Conservation (phyloP, 768 basidiomycete genomes). For the Hortiboletus flavorubellus region DNA sequence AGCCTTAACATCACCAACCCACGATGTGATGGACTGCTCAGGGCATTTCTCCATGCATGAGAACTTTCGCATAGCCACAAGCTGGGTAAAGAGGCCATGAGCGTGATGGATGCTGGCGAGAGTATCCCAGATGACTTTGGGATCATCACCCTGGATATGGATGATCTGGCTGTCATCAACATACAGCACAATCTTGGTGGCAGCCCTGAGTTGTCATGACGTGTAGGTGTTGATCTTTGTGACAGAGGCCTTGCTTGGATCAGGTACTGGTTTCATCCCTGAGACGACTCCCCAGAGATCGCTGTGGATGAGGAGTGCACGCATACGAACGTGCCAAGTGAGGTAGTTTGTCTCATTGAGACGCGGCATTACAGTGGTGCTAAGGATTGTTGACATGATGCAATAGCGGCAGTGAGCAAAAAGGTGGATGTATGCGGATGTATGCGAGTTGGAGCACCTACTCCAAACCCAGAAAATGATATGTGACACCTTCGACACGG, state of each 20-base stretch:
- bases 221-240: background rate
- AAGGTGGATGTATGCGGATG: too few relatives aligned
- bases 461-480: too few relatives aligned
- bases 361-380: too few relatives aligned
- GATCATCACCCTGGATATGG: background rate
- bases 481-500: too few relatives aligned
- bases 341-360: too few relatives aligned
- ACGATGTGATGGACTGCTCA: background rate
- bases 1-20: background rate
- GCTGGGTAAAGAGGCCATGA: background rate
- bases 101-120: background rate
- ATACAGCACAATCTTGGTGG: background rate
- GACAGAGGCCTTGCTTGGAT: background rate
- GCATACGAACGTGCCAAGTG: too few relatives aligned
- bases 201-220: background rate
- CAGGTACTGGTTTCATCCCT: background rate
- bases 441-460: too few relatives aligned
- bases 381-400: too few relatives aligned
- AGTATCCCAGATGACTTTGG: background rate
- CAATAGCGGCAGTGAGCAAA: too few relatives aligned
- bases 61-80: background rate
- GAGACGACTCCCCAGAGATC: too few relatives aligned
- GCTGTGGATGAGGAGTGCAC: too few relatives aligned
- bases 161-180: background rate
- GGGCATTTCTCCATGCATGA: background rate